Evolutionary conservation across 768 basidiomycete species (phyloP).

Genomic region (Psilocybe subaeruginosa): DNA sequence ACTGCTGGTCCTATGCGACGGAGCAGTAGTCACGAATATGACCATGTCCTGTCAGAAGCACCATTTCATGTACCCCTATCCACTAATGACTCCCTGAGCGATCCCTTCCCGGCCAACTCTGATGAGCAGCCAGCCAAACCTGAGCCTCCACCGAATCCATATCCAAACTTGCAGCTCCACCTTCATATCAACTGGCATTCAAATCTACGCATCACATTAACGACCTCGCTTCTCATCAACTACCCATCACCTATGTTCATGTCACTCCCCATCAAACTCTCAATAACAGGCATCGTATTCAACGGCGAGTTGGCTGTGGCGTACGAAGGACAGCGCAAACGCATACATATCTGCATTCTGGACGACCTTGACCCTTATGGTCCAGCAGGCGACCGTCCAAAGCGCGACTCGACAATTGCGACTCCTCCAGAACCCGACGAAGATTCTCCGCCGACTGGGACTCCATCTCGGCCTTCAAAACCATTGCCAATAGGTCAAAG

Average conservation of each 20-base stretch:
- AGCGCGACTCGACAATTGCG: constrained; percentile 45
- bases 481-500: constrained; percentile 81
- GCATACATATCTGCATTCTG: constrained; percentile 87
- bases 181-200: constrained; percentile 86
- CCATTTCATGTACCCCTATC: constrained; percentile 6
- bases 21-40: constrained; percentile 20
- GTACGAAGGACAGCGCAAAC: constrained; percentile 80
- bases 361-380: constrained; percentile 89
- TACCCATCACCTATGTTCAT: constrained; percentile 97
- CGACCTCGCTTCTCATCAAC: constrained; percentile 94
- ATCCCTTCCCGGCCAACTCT: constrained; percentile 24
- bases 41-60: constrained; percentile 11
- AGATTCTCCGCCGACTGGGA: constrained; percentile 41
- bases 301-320: constrained; percentile 88
- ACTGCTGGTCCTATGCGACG: constrained; percentile 24
- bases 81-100: constrained; percentile 18
- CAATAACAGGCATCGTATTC: constrained; percentile 88
- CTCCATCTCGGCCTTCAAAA: constrained; percentile 53
- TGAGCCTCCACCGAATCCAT: constrained; percentile 34
- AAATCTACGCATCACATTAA: constrained; percentile 84
- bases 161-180: constrained; percentile 87
- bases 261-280: constrained; percentile 93
- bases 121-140: constrained; percentile 17
- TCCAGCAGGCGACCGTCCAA: constrained; percentile 59
- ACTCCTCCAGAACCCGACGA: constrained; percentile 69